Evolutionary conservation across 176 grass and related monocot species (phyloP).

Genomic region (Echinochloa phyllopogon): DNA sequence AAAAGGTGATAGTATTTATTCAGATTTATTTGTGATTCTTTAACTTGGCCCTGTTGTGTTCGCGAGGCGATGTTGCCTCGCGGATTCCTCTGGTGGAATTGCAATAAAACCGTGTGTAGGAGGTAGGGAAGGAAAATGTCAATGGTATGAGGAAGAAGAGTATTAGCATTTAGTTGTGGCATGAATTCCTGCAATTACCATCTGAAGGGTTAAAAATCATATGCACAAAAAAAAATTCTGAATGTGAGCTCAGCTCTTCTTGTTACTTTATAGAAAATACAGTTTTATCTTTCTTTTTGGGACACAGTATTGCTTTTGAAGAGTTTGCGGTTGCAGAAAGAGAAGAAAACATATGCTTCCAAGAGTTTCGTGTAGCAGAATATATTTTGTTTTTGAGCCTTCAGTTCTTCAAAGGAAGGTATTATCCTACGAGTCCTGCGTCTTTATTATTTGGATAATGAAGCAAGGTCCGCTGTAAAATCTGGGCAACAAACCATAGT

Average conservation of each 20-base stretch:
- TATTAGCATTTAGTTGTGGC: not conserved
- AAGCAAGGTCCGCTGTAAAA: too few relatives aligned
- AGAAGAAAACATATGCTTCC: not conserved
- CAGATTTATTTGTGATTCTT: constrained; percentile 63
- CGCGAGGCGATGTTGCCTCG: not conserved
- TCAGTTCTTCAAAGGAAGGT: too few relatives aligned
- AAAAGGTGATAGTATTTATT: constrained; percentile 59
- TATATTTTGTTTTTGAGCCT: too few relatives aligned
- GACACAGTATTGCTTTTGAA: not conserved
- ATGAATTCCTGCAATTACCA: not conserved
- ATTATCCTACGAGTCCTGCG: too few relatives aligned
- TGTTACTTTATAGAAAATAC: not conserved
- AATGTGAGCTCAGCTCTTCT: not conserved
- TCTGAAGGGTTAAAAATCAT: not conserved
- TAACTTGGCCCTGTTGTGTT: constrained; percentile 32
- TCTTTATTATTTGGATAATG: too few relatives aligned
- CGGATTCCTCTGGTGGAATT: constrained; percentile 20
- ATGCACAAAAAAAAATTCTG: not conserved
- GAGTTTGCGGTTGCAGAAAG: not conserved
- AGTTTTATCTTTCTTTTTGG: not conserved
- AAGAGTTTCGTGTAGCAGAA: not conserved
- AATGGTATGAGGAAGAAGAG: constrained; percentile 2
- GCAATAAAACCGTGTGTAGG: constrained; percentile 50
- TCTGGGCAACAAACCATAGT: too few relatives aligned
- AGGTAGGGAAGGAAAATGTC: not conserved